phyloP scores from a whole-genome alignment of 768 basidiomycete species.

The Pulveroboletus ravenelii region DNA sequence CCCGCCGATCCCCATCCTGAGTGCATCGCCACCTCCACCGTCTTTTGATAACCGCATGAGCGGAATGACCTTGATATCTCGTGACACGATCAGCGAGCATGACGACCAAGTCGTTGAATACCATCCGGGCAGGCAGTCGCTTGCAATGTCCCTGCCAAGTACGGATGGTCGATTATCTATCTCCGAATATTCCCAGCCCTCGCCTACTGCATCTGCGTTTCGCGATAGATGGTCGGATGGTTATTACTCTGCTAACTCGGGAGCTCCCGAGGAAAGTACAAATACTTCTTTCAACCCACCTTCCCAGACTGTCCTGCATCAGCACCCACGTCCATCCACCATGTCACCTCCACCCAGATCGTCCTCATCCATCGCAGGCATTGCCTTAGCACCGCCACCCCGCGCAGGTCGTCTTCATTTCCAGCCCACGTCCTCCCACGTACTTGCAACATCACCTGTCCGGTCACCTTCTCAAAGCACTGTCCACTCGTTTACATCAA shows the following conservation, averaged over 20 bases:
- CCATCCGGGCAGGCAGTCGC: slow-evolving; percentile 38
- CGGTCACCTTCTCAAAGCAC: slow-evolving; percentile 30
- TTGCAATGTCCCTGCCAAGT: slow-evolving; percentile 46
- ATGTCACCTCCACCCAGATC: slow-evolving; percentile 58
- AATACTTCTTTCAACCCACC: slow-evolving; percentile 21
- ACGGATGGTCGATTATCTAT: slow-evolving; percentile 45
- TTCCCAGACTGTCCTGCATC: slow-evolving; percentile 3
- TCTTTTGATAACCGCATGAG: slow-evolving; percentile 25
- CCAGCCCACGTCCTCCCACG: slow-evolving; percentile 15
- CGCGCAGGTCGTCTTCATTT: slow-evolving; percentile 20
- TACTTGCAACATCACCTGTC: slow-evolving; percentile 11
- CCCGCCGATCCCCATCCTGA: slow-evolving; percentile 39
- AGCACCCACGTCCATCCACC: slow-evolving; percentile 21
- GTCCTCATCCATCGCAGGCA: slow-evolving; percentile 55
- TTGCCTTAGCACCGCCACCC: slow-evolving; percentile 55
- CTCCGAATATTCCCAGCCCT: slow-evolving; percentile 65
- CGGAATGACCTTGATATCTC: slow-evolving; percentile 21
- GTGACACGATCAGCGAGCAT: slow-evolving; percentile 39
- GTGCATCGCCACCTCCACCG: slow-evolving; percentile 27
- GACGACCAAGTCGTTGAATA: slow-evolving; percentile 30
- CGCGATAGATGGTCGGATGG: slow-evolving; percentile 45
- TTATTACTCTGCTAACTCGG: slow-evolving; percentile 30
- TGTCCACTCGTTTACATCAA: slow-evolving; percentile 29
- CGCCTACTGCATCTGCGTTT: slow-evolving; percentile 80
- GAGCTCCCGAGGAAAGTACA: slow-evolving; percentile 11